A percentile compares a stretch with the other conserved stretches of the same genome.
Evolutionary conservation across 768 basidiomycete species (phyloP).

Genomic region (Lactarius trivialis): DNA sequence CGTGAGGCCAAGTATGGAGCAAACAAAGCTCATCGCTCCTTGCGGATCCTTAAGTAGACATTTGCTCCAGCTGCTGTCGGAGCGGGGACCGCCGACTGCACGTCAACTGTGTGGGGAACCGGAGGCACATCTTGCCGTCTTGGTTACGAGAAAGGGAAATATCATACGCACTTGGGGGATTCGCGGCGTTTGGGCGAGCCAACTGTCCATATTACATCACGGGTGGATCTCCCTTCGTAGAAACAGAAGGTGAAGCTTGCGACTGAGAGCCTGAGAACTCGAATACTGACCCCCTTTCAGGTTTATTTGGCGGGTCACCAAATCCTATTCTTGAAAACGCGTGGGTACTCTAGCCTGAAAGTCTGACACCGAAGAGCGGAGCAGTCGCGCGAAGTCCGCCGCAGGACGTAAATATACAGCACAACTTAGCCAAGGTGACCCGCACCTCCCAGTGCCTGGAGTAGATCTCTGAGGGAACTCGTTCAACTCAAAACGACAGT

Average conservation of each 20-base stretch:
- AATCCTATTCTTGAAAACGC: background rate
- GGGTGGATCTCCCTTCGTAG: background rate
- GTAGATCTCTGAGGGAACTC: background rate
- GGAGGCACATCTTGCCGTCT: background rate
- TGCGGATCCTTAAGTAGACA: constrained; percentile 1
- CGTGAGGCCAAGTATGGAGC: background rate
- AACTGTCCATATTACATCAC: background rate
- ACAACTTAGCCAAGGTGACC: background rate
- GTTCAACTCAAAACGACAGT: background rate
- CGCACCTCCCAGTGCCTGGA: background rate
- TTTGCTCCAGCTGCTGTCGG: background rate
- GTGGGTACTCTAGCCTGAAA: background rate
- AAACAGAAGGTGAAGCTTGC: background rate
- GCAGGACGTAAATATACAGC: background rate
- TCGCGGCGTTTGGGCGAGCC: background rate
- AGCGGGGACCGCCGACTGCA: background rate
- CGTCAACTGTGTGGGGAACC: background rate
- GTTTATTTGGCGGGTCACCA: background rate
- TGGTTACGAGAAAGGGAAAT: background rate
- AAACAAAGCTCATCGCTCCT: background rate
- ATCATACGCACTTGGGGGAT: background rate
- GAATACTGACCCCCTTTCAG: background rate
- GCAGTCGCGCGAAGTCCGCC: background rate
- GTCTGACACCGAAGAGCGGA: background rate
- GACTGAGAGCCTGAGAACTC: background rate